Base-by-base conservation (phyloP, 2,329 filamentous ascomycete genomes). In the Chaetomium sp. region DNA sequence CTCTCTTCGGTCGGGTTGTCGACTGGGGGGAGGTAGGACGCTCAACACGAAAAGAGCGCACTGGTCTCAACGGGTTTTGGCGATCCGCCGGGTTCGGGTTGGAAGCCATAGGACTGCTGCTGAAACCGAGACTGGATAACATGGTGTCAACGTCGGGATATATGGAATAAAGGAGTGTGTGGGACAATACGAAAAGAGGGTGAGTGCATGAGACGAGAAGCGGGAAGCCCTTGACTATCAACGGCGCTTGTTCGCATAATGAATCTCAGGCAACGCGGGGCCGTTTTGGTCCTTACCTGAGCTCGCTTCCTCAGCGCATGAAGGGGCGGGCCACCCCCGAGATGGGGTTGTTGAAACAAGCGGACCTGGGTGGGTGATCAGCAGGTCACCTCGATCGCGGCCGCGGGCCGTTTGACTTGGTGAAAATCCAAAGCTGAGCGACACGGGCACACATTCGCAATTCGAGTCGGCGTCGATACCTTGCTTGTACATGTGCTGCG, bases 1-100 rank as follows among this genome's bases (percentile, higher is more conserved):
- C 74, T 63, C 76, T 70, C 66, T 76, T 75, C n/a, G 70, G 65
- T 14, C 66, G 67, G 5, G 61, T 53, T 33, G 12, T 61, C 5
- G 55, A 37, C 9, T 63, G 61, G 12, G 61, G 52, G 8, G 62
- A 58, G 1, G 49, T n/a, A 45, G 53, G 51, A 48, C 53, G 59
- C 49, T 61, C 59, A 14, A 61, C 59, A 10, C 55, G 59, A 38
- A 68, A 66, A 36, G 69, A 67, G 32, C 63, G 64, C 27, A 64
- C 59, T 9, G 68, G 58, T 52, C 66, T 64, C 51, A 68, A 59
- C n/a, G 67, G 63, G 36, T 59, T 66, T 5, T 65, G 56, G 46
- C 63, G 62, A 32, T 61, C 57, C 37, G 59, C 56, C 34, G 61
- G 53, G 52, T 62, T 59, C 27, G 59, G 47, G 52, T 62, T 59